A percentile compares a stretch with the other conserved stretches of the same genome.
These are phyloP conservation scores for Boletus huronensis DNA, from an alignment of 768 basidiomycete genomes.

Conservation along the genomic window DNA sequence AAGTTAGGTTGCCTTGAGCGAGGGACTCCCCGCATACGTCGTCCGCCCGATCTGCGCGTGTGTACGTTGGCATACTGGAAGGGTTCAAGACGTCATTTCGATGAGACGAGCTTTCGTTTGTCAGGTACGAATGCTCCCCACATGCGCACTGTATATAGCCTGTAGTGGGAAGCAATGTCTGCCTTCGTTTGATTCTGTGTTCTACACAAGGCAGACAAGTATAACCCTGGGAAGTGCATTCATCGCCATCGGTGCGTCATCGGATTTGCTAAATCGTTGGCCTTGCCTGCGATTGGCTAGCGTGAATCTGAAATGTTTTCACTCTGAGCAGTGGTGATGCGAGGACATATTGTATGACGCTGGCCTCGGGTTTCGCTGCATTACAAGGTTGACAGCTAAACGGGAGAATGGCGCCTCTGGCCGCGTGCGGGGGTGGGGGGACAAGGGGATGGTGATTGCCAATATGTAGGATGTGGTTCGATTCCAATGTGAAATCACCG, in stretches of 20 bases:
- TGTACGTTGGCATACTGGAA: neutral
- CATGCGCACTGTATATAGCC: neutral
- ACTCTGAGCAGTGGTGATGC: neutral
- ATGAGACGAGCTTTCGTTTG: neutral
- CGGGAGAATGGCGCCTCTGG: neutral
- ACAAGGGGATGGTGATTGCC: neutral
- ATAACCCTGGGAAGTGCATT: neutral
- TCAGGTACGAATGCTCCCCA: neutral
- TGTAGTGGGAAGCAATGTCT: neutral
- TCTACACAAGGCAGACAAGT: neutral
- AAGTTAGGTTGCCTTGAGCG: neutral
- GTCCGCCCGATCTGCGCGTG: conserved; percentile 3
- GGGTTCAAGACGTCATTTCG: neutral
- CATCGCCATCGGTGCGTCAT: neutral
- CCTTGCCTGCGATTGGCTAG: neutral
- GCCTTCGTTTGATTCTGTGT: neutral
- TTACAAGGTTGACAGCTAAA: neutral
- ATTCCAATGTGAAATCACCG: neutral
- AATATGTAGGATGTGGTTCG: neutral
- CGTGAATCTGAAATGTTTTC: neutral
- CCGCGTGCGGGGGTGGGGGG: neutral
- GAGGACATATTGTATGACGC: neutral
- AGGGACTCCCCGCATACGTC: neutral
- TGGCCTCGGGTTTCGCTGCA: neutral
- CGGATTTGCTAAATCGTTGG: neutral